Percentiles rank a stretch among this genome's conserved stretches.
Evolutionary conservation across 352 stramenopile genomes (phyloP).

Genomic region (Blastocystis sp.): DNA sequence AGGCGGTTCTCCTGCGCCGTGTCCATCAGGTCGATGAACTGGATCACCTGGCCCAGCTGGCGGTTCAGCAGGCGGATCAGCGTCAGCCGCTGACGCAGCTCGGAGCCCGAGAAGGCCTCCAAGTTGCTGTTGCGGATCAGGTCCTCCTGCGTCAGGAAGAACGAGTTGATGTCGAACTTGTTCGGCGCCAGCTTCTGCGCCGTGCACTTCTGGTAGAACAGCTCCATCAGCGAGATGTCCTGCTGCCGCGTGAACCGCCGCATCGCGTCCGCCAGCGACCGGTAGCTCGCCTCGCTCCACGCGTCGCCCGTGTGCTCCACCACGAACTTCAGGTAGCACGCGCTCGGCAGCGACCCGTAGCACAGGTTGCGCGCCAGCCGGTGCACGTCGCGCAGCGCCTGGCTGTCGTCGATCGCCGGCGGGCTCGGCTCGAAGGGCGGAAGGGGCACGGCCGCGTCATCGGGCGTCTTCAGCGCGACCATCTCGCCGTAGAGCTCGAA

Average conservation of each 20-base stretch:
- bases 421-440: constrained; percentile 11
- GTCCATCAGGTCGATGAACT: constrained; percentile 69
- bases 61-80: constrained; percentile 61
- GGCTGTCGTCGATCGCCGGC: neutral
- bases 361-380: constrained; percentile 58
- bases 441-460: neutral
- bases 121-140: constrained; percentile 46
- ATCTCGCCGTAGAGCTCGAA: constrained; percentile 61
- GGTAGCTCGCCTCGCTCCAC: constrained; percentile 32
- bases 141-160: constrained; percentile 68
- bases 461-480: constrained; percentile 7
- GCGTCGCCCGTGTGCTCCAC: neutral
- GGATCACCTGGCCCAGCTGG: constrained; percentile 42
- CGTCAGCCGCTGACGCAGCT: constrained; percentile 41
- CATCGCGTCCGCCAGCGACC: constrained; percentile 11
- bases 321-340: constrained; percentile 43
- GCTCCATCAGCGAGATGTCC: constrained; percentile 53
- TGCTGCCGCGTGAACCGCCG: constrained; percentile 31
- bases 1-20: constrained; percentile 68
- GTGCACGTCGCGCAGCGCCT: constrained; percentile 59
- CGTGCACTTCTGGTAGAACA: constrained; percentile 61
- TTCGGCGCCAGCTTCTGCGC: constrained; percentile 23
- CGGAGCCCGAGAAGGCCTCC: neutral
- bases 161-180: constrained; percentile 26
- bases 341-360: constrained; percentile 55